Evolutionary conservation across 768 basidiomycete genomes (phyloP).

Genomic region (Austroboletus eburneus): DNA sequence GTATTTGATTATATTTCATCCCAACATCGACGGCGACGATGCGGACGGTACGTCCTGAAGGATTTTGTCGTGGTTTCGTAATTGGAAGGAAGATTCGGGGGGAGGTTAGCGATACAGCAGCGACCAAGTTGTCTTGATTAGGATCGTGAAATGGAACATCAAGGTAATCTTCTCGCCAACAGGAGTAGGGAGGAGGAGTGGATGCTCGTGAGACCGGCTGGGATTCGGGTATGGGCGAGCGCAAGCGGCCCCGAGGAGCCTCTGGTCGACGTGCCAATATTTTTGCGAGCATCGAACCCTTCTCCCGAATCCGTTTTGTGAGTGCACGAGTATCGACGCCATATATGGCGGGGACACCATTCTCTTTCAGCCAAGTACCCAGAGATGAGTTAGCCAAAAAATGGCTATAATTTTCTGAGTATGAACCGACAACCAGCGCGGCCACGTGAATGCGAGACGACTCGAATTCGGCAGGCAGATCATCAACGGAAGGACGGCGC

Average conservation of each 20-base stretch:
- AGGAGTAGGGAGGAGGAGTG: conserved; percentile 47
- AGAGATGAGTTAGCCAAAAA: conserved; percentile 88
- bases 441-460: conserved; percentile 92
- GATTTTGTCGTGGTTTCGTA: conserved; percentile 56
- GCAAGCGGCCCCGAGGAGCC: conserved; percentile 37
- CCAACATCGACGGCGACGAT: conserved; percentile 93
- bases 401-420: conserved; percentile 92
- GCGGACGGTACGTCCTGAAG: conserved; percentile 75
- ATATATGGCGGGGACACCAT: conserved; percentile 89
- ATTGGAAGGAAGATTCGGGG: conserved; percentile 69
- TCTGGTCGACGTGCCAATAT: conserved; percentile 63
- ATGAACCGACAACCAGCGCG: conserved; percentile 88
- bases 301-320: conserved; percentile 93
- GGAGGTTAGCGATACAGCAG: conserved; percentile 70
- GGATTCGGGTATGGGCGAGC: conserved; percentile 34
- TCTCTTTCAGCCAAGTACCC: conserved; percentile 91
- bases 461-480: conserved; percentile 79
- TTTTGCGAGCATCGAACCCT: conserved; percentile 88
- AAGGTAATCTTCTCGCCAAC: conserved; percentile 83
- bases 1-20: conserved; percentile 99
- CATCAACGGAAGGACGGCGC: conserved; percentile 47
- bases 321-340: conserved; percentile 96
- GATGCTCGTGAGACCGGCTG: conserved; percentile 44
- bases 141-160: conserved; percentile 85
- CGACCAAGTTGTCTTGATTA: conserved; percentile 87